Base-by-base conservation (phyloP, 2,329 filamentous ascomycete species). In the Myriangium duriaei region DNA sequence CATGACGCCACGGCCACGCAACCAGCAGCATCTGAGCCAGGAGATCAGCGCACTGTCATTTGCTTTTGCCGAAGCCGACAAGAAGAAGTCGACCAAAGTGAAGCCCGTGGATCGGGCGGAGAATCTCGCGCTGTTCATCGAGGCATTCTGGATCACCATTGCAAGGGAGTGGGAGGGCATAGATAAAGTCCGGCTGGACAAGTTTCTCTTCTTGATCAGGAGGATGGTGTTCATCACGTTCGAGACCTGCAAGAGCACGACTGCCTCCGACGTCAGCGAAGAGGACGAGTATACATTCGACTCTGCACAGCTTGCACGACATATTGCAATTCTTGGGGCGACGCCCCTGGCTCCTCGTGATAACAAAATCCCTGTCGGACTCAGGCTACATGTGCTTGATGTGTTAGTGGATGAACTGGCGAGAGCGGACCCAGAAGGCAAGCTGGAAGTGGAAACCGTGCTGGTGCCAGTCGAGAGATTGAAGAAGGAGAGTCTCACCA, bases 341-440 rank as follows among this genome's bases (percentile, higher is more conserved):
- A 60, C 54, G 5, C 65, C 67, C 11, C 49, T 72, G 46, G 66
- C 62, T 47, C 44, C 59, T 10, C 57, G 51, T 40, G 62, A 71
- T 48, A 50, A 52, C 36, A 76, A 74, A 51, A 74, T 92, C 1
- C 81, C 88, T 0, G 81, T 91, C 49, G 91, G 91, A 0, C 56
- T 98, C 56, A 67, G 85, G 45, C 77, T 93, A 58, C 91, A 98
- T 60, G 72, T 87, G 11, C 60, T 93, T 45, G 91, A 98, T 63
- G 72, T 96, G 38, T 96, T 82, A 75, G 72, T 93, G 6, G 91
- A 96, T 57, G 87, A 95, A 68, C 60, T 87, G 50, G 81, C 87
- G 59, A 79, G 77, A 53, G 72, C 76, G 21, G 72, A 76, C 37
- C 65, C 72, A 24, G 51, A 58, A 29, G 51, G 58, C 43, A 55